phyloP scores from a whole-genome alignment of 305 asterid species.

The Fraxinus latifolia region DNA sequence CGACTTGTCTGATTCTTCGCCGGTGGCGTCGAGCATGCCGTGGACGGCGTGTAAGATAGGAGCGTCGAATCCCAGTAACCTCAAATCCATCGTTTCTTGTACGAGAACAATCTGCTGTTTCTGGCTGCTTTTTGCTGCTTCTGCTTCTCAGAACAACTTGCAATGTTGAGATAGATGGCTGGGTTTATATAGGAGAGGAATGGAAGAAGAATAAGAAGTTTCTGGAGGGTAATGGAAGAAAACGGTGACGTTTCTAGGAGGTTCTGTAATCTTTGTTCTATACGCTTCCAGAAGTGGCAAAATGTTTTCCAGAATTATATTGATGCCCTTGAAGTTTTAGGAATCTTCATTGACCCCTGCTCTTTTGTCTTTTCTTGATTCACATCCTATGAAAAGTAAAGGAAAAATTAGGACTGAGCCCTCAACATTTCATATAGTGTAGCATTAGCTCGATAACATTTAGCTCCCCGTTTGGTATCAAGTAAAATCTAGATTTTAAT shows the following conservation, averaged over 20 bases:
- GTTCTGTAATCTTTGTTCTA: background rate
- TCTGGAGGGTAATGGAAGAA: constrained; percentile 7
- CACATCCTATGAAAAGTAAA: background rate
- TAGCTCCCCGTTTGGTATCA: background rate
- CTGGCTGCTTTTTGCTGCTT: background rate
- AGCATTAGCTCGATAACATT: background rate
- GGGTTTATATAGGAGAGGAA: background rate
- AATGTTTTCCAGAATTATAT: background rate
- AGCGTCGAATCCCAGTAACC: background rate
- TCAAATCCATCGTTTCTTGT: constrained; percentile 11
- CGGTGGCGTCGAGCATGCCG: constrained; percentile 27
- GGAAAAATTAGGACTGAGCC: background rate
- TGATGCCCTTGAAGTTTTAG: background rate
- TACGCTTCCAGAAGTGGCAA: background rate
- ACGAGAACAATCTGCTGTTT: background rate
- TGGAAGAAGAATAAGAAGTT: background rate
- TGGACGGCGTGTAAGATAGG: constrained; percentile 20
- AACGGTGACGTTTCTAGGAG: background rate
- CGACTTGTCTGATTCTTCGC: constrained; percentile 20
- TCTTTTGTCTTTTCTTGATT: background rate
- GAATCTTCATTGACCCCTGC: background rate
- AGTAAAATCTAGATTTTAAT: background rate
- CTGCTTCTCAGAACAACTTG: background rate
- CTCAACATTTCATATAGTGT: background rate
- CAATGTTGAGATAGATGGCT: too few relatives aligned